Evolutionary conservation across 192 early-diverging fungal species (phyloP), one percentile per base, ranked within the genome.

Genomic region (Umbelopsis vinacea): DNA sequence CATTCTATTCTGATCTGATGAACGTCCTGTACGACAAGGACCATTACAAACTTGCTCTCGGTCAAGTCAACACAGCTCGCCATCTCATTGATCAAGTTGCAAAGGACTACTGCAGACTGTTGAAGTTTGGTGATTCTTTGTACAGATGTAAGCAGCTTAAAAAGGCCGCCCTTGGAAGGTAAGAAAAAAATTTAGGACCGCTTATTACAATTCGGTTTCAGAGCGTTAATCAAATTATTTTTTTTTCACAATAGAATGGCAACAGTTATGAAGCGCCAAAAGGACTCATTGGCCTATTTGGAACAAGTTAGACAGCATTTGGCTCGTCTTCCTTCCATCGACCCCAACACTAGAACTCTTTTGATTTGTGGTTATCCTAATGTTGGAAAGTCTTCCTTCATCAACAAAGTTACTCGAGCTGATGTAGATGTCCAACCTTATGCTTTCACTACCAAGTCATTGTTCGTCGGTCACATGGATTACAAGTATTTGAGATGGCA

Each of bases 401-500:
- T 96, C 89, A 98, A 98, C 92, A 98, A 99, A 86, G 89, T 99
- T 11, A 99, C 98, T 12, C 88, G 96, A 54, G 97, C 98, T 14
- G 96, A 99, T 77, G 98, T 99, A 24, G 98, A 99, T 79, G 98
- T 99, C 14, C 98, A 99, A 81, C 97, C 97, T 19, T 99, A 99
- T 83, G 98, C 98, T 38, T 99, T 99, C 86, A 99, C 98, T 24
- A 99, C 98, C 71, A 99, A 99, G 87, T 95, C 93, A 22, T 87
- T 99, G 76, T 99, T 99, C 85, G 98, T 99, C 35, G 98, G 98
- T 40, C 98, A 99, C 78, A 99, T 99, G 98, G 97, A 99, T 85
- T 98, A 98, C 92, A 96, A 95, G 83, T 97, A 99, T 83, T 86
- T 98, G 83, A 86, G 97, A 80, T 99, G 98, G 98, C 98, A 99